Conservation (phyloP, 1,139 yeast genomes). For the Saccharomyces hybrid region DNA sequence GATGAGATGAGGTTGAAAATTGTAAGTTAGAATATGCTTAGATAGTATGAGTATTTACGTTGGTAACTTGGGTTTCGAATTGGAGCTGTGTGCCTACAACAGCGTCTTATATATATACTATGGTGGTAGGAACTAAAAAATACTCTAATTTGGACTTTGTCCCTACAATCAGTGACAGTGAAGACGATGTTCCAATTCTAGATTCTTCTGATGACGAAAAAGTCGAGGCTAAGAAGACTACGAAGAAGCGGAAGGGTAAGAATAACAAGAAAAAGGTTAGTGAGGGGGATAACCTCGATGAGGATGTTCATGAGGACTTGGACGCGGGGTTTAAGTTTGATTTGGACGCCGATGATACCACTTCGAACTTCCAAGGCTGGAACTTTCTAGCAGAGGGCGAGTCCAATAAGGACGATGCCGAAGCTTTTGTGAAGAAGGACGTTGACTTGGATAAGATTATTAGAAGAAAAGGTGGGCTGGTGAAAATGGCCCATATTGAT, state of each 20-base stretch:
- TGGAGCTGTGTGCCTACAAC: slow-evolving; percentile 5
- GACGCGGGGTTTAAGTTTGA: slow-evolving; percentile 67
- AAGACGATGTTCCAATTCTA: slow-evolving; percentile 50
- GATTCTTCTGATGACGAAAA: slow-evolving; percentile 46
- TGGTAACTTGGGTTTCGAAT: neutral
- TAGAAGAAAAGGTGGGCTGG: slow-evolving; percentile 70
- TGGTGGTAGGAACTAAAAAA: slow-evolving; percentile 7
- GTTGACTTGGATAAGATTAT: slow-evolving; percentile 87
- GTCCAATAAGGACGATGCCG: slow-evolving; percentile 30
- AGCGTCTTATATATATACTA: slow-evolving; percentile 2
- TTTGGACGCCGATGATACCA: slow-evolving; percentile 43
- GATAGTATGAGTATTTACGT: neutral
- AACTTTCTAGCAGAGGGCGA: slow-evolving; percentile 59
- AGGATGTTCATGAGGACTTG: slow-evolving; percentile 45
- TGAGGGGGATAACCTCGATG: slow-evolving; percentile 26
- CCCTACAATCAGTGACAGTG: slow-evolving; percentile 69
- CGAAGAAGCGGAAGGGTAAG: slow-evolving; percentile 30
- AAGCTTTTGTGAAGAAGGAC: slow-evolving; percentile 38
- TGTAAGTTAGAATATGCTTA: neutral
- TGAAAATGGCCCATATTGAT: slow-evolving; percentile 44
- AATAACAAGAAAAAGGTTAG: slow-evolving; percentile 22
- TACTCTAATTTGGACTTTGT: slow-evolving; percentile 40
- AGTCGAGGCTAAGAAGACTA: slow-evolving; percentile 25
- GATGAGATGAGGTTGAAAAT: slow-evolving; percentile 18
- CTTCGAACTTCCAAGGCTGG: slow-evolving; percentile 66